phyloP scores from a whole-genome alignment of 23 red algal genomes.

The Rhodosorus marinus region DNA sequence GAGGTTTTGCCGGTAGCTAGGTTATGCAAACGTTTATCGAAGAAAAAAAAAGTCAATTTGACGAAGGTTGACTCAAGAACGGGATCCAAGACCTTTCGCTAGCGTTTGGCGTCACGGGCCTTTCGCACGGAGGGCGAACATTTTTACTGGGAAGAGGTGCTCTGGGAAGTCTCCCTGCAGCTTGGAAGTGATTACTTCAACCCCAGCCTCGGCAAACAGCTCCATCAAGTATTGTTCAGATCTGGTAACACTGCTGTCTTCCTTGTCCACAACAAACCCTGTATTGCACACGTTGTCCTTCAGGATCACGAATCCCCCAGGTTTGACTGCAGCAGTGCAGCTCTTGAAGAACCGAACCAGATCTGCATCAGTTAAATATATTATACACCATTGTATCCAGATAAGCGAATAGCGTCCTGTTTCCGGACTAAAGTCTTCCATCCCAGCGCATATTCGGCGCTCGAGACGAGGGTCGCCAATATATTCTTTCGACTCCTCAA shows the following conservation, averaged over 20 bases:
- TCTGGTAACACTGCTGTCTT: constrained; percentile 36
- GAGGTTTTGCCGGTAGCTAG: too few relatives aligned
- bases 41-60: too few relatives aligned
- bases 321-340: background rate
- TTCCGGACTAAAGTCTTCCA: constrained; percentile 8
- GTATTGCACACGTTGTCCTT: constrained; percentile 21
- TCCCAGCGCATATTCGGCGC: constrained; percentile 9
- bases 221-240: constrained; percentile 17
- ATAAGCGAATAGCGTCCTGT: constrained; percentile 9
- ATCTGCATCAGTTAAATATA: constrained; percentile 39
- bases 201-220: constrained; percentile 14
- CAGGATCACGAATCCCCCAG: constrained; percentile 12
- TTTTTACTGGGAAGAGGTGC: constrained; percentile 7
- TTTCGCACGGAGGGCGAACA: too few relatives aligned
- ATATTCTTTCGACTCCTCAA: background rate
- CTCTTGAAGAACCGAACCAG: constrained; percentile 23
- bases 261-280: constrained; percentile 34
- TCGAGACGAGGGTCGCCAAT: background rate
- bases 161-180: constrained; percentile 2
- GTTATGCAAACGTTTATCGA: too few relatives aligned
- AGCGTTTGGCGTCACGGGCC: too few relatives aligned
- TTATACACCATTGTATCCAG: constrained; percentile 65
- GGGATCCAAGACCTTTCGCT: too few relatives aligned
- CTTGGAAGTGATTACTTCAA: constrained; percentile 4
- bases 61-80: too few relatives aligned